These are phyloP conservation scores for Salvia sclarea DNA, from an alignment of 305 asterid species.

Conservation along the genomic window DNA sequence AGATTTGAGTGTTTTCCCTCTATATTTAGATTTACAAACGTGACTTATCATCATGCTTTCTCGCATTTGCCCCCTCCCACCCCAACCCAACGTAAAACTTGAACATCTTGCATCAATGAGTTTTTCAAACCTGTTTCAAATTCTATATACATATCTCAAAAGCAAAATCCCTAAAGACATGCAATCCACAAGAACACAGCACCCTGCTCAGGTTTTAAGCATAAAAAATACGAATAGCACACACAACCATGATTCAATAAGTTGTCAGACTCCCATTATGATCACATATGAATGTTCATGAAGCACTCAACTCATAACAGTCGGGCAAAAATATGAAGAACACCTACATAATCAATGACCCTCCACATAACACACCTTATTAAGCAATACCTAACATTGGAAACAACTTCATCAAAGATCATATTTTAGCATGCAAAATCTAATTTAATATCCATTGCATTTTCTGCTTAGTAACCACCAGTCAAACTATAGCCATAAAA, in stretches of 20 bases:
- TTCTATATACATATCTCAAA: no score
- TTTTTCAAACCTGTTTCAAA: neutral
- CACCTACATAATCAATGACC: neutral
- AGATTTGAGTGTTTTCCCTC: neutral
- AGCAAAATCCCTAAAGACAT: neutral
- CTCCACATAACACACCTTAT: neutral
- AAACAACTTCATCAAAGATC: neutral
- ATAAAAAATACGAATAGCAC: neutral
- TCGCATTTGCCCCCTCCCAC: neutral
- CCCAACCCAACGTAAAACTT: neutral
- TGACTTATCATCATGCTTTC: neutral
- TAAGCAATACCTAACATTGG: neutral
- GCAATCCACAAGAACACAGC: conserved; percentile 24
- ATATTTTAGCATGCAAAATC: neutral
- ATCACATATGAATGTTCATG: neutral
- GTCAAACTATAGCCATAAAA: neutral
- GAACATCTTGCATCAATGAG: neutral
- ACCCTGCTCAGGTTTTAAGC: neutral
- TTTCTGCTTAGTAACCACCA: neutral
- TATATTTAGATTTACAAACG: neutral
- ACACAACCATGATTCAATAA: neutral
- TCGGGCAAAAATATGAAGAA: neutral
- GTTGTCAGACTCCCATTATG: neutral
- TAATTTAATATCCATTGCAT: neutral
- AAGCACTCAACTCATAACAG: conserved; percentile 14